These are phyloP conservation scores for Mucor lusitanicus DNA, from an alignment of 371 early-diverging fungal genomes.

Conservation along the genomic window DNA sequence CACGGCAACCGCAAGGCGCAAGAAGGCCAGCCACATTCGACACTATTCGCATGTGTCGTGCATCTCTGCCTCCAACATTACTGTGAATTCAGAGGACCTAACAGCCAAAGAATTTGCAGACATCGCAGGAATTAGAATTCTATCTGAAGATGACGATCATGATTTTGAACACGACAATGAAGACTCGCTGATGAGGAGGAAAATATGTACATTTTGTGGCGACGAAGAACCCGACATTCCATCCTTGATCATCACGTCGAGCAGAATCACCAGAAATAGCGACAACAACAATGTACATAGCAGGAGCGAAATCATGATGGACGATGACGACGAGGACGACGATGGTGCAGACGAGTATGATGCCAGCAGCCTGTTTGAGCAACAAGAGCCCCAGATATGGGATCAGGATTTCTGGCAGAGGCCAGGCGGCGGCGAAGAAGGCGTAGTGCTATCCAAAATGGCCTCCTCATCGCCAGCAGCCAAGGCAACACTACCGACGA, in stretches of 20 bases:
- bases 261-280: neutral
- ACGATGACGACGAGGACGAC: conserved; percentile 5
- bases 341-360: neutral
- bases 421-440: neutral
- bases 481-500: neutral
- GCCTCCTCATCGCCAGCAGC: neutral
- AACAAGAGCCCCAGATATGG: conserved; percentile 34
- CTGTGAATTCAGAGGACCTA: conserved; percentile 46
- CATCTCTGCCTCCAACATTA: conserved; percentile 43
- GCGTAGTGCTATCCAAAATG: too few species aligned
- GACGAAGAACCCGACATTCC: conserved; percentile 4
- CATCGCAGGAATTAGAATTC: conserved; percentile 46
- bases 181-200: neutral
- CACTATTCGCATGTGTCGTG: conserved; percentile 43
- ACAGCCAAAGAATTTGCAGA: conserved; percentile 54
- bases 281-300: neutral
- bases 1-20: conserved; percentile 2
- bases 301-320: neutral
- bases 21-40: conserved; percentile 24
- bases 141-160: conserved; percentile 37
- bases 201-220: conserved; percentile 18
- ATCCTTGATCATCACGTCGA: neutral
- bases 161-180: conserved; percentile 1
- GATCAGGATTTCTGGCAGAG: conserved; percentile 36
- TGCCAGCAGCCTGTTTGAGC: neutral